phyloP scores from a whole-genome alignment of 306 rosid species.

The Medicago ruthenica region DNA sequence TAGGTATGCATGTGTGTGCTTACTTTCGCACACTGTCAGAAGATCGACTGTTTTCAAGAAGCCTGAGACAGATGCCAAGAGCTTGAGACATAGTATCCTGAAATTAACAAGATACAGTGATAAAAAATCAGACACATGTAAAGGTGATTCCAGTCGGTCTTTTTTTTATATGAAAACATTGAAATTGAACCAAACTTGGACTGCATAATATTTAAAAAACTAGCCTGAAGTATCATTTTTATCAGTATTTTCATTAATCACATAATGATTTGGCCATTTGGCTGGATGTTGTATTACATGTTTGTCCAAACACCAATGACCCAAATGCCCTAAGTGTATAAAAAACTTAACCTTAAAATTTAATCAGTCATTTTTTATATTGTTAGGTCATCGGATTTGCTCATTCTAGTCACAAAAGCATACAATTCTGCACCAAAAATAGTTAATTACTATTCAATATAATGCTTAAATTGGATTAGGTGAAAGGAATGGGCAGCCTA shows the following conservation, averaged over 20 bases:
- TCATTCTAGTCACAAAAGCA: background rate
- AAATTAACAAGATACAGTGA: conserved; percentile 35
- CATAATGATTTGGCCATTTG: conserved; percentile 12
- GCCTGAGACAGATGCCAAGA: conserved; percentile 92
- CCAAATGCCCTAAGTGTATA: conserved; percentile 5
- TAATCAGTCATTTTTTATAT: background rate
- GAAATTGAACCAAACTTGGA: conserved; percentile 10
- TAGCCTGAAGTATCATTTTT: background rate
- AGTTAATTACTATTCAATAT: conserved; percentile 2
- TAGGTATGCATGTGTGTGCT: conserved; percentile 15
- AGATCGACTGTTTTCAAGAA: conserved; percentile 85
- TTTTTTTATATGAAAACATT: conserved; percentile 21
- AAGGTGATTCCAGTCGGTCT: conserved; percentile 24
- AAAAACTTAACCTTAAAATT: conserved; percentile 10
- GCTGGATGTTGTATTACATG: conserved; percentile 6
- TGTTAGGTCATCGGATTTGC: conserved; percentile 2
- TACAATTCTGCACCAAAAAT: background rate
- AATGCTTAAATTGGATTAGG: background rate
- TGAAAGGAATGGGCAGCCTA: background rate
- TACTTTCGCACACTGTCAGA: conserved; percentile 94
- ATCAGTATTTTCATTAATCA: conserved; percentile 29
- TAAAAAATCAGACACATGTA: conserved; percentile 31
- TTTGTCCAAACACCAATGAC: conserved; percentile 20
- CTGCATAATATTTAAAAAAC: conserved; percentile 7
- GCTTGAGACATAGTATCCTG: conserved; percentile 94